These are phyloP conservation scores for Syzygium aqueum DNA, from an alignment of 345 rosid species.

Conservation along the genomic window DNA sequence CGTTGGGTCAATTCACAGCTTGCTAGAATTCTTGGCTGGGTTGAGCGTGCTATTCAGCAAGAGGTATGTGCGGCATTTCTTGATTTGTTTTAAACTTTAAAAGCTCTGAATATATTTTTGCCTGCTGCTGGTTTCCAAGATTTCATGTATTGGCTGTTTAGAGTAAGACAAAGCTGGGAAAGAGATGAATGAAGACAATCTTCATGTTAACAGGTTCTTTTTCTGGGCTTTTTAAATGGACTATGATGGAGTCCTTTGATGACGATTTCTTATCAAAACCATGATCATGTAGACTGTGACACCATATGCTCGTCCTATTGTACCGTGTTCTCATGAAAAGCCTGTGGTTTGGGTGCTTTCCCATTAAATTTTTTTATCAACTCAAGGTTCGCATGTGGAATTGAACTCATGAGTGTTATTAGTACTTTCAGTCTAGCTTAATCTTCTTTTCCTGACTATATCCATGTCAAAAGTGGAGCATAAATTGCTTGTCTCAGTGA, in stretches of 20 bases:
- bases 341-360: background rate
- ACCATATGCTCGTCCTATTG: background rate
- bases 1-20: conserved; percentile 96
- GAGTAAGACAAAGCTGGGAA: too few relatives aligned
- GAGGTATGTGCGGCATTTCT: conserved; percentile 41
- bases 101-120: background rate
- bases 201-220: background rate
- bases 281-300: background rate
- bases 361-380: background rate
- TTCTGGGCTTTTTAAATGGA: background rate
- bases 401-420: background rate
- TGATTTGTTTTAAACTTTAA: background rate
- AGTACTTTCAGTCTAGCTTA: background rate
- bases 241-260: background rate
- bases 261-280: background rate
- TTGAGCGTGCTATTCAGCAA: conserved; percentile 87
- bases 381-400: background rate
- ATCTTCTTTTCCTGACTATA: background rate
- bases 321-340: background rate
- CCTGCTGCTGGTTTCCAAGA: background rate
- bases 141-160: background rate
- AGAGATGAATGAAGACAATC: background rate
- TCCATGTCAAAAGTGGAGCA: background rate
- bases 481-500: background rate
- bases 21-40: conserved; percentile 84